Evolutionary conservation across 768 basidiomycete species (phyloP), one percentile per base, ranked within the genome.

Genomic region (Lepiota brunneoincarnata): DNA sequence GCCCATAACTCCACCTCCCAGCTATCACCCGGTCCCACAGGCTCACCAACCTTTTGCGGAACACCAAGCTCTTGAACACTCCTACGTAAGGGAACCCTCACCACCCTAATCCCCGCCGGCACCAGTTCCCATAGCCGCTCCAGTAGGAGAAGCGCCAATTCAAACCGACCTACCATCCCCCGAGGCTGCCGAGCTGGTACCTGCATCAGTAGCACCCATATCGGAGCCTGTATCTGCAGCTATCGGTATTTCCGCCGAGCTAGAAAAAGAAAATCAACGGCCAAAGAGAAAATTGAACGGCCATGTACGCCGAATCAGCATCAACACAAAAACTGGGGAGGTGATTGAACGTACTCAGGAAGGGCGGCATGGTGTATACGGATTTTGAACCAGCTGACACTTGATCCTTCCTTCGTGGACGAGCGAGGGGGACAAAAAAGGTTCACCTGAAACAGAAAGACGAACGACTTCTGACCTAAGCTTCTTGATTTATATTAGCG

Each of bases 291-390:
- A 28, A 56, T 38, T 24, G 20, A 26, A 40, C 21, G 48, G 55
- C 7, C 55, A 56, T 38, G 55, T 40, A 44, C 49, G 55, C 18
- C 48, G 55, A 50, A 49, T 49, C 28, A 56, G 55, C 21, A 50
- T 56, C 42, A 51, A 50, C 48, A 34, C 44, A 6, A 56, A 49
- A 44, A 56, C 55, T 5, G 55, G 55, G 15, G 55, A 50, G 23
- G 55, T 56, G 20, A 23, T 48, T 9, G 53, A 54, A 21, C 53
- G 53, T 11, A 41, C 53, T 5, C 38, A 41, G 14, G 53, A 54
- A 34, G 53, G 53, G 18, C 53, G 53, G 15, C 46, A 54, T 48
- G 53, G 53, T 1, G 53, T 54, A 15, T 54, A 54, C 35, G 53
- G 45, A 15, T 18, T 54, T 31, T 54, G 31, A 42, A 35, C 2